These are phyloP conservation scores for Arthromyces matolae DNA, from an alignment of 768 basidiomycete species.

Conservation along the genomic window DNA sequence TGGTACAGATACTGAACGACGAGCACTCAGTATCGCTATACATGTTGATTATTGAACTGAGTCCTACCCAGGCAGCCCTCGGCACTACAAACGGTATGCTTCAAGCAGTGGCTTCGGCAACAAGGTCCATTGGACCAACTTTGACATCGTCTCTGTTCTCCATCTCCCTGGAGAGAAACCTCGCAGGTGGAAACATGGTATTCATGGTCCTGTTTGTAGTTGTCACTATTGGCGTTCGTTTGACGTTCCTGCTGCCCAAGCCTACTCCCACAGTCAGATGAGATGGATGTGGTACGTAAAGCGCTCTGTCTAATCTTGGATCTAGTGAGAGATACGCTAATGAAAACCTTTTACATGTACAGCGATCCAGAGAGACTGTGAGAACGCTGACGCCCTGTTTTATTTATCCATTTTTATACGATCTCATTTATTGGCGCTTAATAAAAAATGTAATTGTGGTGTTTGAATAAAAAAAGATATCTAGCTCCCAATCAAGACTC, in stretches of 20 bases:
- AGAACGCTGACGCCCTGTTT: too few relatives aligned
- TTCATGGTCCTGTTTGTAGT: conserved; percentile 33
- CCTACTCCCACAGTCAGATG: too few relatives aligned
- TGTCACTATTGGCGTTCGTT: conserved; percentile 22
- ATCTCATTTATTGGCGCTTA: too few relatives aligned
- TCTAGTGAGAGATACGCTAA: too few relatives aligned
- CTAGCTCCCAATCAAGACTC: too few relatives aligned
- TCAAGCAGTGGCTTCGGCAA: conserved; percentile 46
- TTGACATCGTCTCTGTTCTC: conserved; percentile 56
- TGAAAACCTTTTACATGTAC: too few relatives aligned
- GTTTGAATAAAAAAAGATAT: too few relatives aligned
- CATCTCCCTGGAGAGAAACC: conserved; percentile 39
- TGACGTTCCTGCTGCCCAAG: conserved; percentile 24
- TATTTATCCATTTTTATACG: too few relatives aligned
- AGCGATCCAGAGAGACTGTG: too few relatives aligned
- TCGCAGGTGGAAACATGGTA: conserved; percentile 44
- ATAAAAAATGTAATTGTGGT: too few relatives aligned
- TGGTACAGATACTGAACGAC: neutral
- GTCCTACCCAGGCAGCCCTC: conserved; percentile 37
- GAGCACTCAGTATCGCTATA: conserved; percentile 45
- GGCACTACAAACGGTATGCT: conserved; percentile 54
- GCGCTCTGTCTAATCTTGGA: too few relatives aligned
- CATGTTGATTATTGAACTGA: conserved; percentile 40
- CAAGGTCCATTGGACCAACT: conserved; percentile 51
- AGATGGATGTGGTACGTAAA: too few relatives aligned